These are phyloP conservation scores for Trichosporon coremiiforme DNA, from an alignment of 1,284 basidiomycete genomes.

Conservation along the genomic window DNA sequence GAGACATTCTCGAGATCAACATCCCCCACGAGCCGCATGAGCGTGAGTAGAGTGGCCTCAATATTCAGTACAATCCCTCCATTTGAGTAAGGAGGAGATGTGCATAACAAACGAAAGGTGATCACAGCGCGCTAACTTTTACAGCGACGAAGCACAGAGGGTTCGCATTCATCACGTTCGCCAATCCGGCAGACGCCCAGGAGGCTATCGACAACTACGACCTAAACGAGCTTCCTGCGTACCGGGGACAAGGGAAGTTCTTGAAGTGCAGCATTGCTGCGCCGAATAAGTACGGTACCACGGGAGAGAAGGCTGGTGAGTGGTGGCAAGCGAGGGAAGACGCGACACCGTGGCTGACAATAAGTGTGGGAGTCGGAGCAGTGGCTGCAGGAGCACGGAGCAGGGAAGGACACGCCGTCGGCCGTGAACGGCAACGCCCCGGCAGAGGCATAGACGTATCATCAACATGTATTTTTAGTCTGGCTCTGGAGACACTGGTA, in stretches of 20 bases:
- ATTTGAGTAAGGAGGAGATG: no score
- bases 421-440: constrained; percentile 33
- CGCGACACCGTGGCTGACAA: constrained; percentile 17
- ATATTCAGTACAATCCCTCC: no score
- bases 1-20: constrained; percentile 55
- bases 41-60: constrained; percentile 40
- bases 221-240: constrained; percentile 54
- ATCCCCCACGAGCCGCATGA: constrained; percentile 51
- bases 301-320: constrained; percentile 51
- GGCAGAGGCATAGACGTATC: background rate
- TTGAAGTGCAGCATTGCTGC: constrained; percentile 54
- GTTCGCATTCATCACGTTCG: constrained; percentile 56
- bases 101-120: no score
- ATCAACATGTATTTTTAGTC: constrained; percentile 6
- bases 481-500: background rate
- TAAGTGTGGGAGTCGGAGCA: constrained; percentile 55
- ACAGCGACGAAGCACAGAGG: constrained; percentile 48
- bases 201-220: constrained; percentile 58
- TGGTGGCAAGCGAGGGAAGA: background rate
- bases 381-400: constrained; percentile 51
- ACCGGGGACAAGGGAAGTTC: constrained; percentile 50
- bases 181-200: constrained; percentile 51
- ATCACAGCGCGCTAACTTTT: constrained; percentile 11
- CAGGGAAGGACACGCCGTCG: constrained; percentile 28
- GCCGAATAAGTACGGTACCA: constrained; percentile 49